These are phyloP conservation scores for Daldinia childiae DNA, from an alignment of 495 filamentous ascomycete genomes.

Conservation along the genomic window DNA sequence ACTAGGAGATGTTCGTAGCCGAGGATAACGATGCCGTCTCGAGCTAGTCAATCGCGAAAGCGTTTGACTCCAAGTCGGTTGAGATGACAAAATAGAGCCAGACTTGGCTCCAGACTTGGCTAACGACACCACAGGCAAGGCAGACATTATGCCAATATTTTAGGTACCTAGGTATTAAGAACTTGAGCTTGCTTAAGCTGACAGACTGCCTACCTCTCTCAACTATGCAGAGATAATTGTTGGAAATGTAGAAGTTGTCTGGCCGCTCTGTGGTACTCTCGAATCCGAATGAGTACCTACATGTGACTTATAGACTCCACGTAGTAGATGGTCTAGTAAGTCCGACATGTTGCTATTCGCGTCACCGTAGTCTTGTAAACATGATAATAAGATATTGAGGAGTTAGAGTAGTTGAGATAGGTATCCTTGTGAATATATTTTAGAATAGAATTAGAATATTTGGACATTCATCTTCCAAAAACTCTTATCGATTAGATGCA, in stretches of 20 bases:
- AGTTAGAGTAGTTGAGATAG: background rate
- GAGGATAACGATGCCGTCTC: conserved; percentile 26
- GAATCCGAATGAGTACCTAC: background rate
- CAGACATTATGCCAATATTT: conserved; percentile 12
- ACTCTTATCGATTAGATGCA: background rate
- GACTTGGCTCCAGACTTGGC: background rate
- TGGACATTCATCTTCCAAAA: background rate
- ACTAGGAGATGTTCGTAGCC: conserved; percentile 30
- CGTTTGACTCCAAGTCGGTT: conserved; percentile 18
- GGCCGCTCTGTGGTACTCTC: background rate
- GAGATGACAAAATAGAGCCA: conserved; percentile 15
- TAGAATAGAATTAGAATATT: background rate
- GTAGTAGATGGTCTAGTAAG: background rate
- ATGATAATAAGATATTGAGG: background rate
- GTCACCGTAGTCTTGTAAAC: no score
- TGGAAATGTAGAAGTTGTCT: background rate
- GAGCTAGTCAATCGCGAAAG: conserved; percentile 36
- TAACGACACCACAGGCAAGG: background rate
- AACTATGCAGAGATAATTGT: no score
- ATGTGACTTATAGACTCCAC: background rate
- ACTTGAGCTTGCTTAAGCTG: no score
- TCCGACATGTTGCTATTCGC: conserved; percentile 5
- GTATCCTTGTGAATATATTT: background rate
- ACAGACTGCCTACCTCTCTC: background rate
- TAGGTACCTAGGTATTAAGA: background rate